Evolutionary conservation across 192 early-diverging fungal species (phyloP).

Genomic region (Coemansia sp.): DNA sequence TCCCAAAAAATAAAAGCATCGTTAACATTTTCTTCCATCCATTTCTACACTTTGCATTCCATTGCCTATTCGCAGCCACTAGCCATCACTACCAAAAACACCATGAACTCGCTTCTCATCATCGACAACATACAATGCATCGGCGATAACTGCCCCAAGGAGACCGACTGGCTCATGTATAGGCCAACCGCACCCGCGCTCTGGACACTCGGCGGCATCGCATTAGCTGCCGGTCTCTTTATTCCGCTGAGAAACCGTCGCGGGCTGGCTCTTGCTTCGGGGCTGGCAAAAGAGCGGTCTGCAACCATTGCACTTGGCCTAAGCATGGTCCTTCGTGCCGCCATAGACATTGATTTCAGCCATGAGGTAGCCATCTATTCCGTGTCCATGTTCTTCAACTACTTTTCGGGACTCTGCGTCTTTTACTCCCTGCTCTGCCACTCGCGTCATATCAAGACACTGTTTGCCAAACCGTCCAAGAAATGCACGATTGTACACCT

Average conservation of each 20-base stretch:
- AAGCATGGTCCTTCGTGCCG: slow-evolving; percentile 12
- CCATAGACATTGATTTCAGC: neutral
- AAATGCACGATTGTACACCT: neutral
- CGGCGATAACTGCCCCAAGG: neutral
- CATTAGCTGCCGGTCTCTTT: neutral
- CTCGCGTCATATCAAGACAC: neutral
- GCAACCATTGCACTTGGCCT: slow-evolving; percentile 5
- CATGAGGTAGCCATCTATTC: slow-evolving; percentile 7
- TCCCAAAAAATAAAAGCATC: neutral
- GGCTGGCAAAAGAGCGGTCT: slow-evolving; percentile 12
- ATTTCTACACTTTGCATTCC: neutral
- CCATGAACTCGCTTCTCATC: neutral
- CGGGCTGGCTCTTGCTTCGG: neutral
- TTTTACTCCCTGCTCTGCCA: neutral
- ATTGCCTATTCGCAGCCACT: neutral
- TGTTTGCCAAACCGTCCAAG: too few relatives aligned
- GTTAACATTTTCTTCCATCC: neutral
- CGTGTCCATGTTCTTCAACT: slow-evolving; percentile 17
- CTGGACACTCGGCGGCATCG: slow-evolving; percentile 18
- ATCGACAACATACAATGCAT: slow-evolving; percentile 10
- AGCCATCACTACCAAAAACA: neutral
- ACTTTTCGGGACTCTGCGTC: neutral
- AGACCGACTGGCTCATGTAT: slow-evolving; percentile 23
- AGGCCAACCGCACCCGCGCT: slow-evolving; percentile 20
- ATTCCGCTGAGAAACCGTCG: neutral